Evolutionary conservation across 73 alveolate species (phyloP).

Genomic region (Symbiodinium pilosum): DNA sequence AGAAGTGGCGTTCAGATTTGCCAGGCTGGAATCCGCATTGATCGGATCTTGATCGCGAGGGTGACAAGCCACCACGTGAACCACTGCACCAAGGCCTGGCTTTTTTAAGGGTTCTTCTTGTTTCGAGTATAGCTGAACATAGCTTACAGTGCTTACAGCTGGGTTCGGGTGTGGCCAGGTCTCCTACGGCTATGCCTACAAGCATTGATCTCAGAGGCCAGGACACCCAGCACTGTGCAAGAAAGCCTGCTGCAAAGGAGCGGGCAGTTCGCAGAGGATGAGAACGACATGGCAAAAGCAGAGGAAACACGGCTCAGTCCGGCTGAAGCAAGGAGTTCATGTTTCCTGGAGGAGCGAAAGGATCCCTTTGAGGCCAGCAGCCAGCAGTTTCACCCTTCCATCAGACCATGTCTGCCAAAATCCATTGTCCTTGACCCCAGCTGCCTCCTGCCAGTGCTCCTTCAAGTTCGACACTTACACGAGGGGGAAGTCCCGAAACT

Average conservation of each 20-base stretch:
- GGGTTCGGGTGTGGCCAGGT: background rate
- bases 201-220: background rate
- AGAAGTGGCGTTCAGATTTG: too few species aligned
- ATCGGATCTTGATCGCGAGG: constrained; percentile 76
- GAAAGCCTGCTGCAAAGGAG: background rate
- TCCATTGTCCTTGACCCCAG: background rate
- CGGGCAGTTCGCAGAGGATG: constrained; percentile 70
- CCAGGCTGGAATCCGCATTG: constrained; percentile 69
- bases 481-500: constrained; percentile 65
- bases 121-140: too few species aligned
- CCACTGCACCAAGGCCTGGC: constrained; percentile 67
- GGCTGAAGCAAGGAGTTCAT: background rate
- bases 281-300: background rate
- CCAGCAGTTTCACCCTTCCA: background rate
- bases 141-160: too few species aligned
- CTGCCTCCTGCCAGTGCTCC: constrained; percentile 30
- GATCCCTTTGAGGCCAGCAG: constrained; percentile 66
- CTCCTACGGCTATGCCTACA: constrained; percentile 85
- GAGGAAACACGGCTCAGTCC: background rate
- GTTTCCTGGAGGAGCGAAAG: background rate
- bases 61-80: constrained; percentile 89
- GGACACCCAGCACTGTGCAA: background rate
- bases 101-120: background rate
- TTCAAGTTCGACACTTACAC: constrained; percentile 88
- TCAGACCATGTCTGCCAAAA: background rate